These are phyloP conservation scores for Allium sativum DNA, from an alignment of 106 monocot species.

Conservation along the genomic window DNA sequence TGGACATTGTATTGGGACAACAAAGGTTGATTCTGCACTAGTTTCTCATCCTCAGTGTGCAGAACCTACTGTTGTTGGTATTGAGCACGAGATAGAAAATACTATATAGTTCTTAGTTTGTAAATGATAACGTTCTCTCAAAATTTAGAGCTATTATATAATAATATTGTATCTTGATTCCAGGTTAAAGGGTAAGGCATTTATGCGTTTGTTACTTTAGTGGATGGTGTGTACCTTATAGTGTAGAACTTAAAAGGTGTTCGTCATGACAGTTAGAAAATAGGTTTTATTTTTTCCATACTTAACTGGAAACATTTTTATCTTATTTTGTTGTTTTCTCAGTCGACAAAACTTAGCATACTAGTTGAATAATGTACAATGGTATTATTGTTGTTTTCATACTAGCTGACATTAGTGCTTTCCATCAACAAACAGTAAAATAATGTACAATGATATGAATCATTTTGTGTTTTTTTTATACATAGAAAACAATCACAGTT, in stretches of 20 bases:
- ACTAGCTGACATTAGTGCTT: too few relatives aligned
- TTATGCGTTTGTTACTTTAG: constrained; percentile 94
- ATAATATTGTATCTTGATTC: background rate
- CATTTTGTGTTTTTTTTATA: too few relatives aligned
- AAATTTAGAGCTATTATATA: background rate
- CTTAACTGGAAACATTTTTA: too few relatives aligned
- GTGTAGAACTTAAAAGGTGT: constrained; percentile 73
- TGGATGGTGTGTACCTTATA: constrained; percentile 78
- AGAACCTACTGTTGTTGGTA: constrained; percentile 93
- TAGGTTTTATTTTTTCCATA: constrained; percentile 36
- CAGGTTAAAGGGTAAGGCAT: constrained; percentile 98
- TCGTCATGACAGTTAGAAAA: constrained; percentile 61
- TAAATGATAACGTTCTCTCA: background rate
- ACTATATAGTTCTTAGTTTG: too few relatives aligned
- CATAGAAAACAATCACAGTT: too few relatives aligned
- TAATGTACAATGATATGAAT: too few relatives aligned
- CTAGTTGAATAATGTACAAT: too few relatives aligned
- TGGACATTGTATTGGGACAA: constrained; percentile 98
- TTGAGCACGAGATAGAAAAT: constrained; percentile 78
- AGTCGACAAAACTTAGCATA: too few relatives aligned
- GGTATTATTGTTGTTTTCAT: too few relatives aligned
- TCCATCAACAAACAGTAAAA: too few relatives aligned
- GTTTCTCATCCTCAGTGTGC: constrained; percentile 91
- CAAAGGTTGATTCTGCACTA: constrained; percentile 92
- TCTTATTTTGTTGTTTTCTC: too few relatives aligned